Percentiles rank a stretch among this genome's conserved stretches.
phyloP scores from a whole-genome alignment of 305 asterid genomes.

The Andrographis paniculata region DNA sequence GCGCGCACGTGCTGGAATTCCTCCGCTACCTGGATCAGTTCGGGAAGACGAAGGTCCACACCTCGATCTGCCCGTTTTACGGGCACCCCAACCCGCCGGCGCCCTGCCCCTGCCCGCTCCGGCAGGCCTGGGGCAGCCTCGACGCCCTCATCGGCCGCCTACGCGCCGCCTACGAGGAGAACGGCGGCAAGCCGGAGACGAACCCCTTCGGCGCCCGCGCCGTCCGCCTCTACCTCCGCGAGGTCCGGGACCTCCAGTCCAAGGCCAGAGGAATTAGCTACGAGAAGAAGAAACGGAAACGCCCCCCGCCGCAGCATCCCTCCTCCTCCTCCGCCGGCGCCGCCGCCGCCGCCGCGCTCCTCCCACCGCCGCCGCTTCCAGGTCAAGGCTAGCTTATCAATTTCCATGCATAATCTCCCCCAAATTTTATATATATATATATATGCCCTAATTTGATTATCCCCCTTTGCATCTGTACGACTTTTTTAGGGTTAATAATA shows the following conservation, averaged over 20 bases:
- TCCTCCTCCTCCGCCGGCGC: slow-evolving; percentile 5
- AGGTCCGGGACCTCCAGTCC: slow-evolving; percentile 76
- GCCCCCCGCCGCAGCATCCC: slow-evolving; percentile 29
- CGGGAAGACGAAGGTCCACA: slow-evolving; percentile 80
- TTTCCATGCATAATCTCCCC: slow-evolving; percentile 11
- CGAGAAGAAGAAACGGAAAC: slow-evolving; percentile 83
- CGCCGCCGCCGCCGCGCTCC: slow-evolving; percentile 11
- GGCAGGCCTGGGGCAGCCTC: slow-evolving; percentile 95
- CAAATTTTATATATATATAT: too few species aligned
- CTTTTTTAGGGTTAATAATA: slow-evolving; percentile 23
- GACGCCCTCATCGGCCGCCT: slow-evolving; percentile 85
- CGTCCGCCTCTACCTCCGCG: slow-evolving; percentile 77
- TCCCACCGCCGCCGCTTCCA: slow-evolving; percentile 33
- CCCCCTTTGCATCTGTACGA: slow-evolving; percentile 7
- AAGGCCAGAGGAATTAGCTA: slow-evolving; percentile 85
- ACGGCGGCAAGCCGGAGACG: slow-evolving; percentile 76
- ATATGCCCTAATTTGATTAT: slow-evolving; percentile 9
- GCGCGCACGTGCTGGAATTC: slow-evolving; percentile 84
- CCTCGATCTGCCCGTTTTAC: slow-evolving; percentile 71
- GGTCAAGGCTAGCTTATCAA: slow-evolving; percentile 26
- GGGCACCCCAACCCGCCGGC: slow-evolving; percentile 88
- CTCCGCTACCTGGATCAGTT: slow-evolving; percentile 82
- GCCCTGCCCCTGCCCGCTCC: slow-evolving; percentile 91
- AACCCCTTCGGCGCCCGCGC: slow-evolving; percentile 88
- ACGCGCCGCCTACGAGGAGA: slow-evolving; percentile 82